Evolutionary conservation across 2,329 filamentous ascomycete species (phyloP), one percentile per base, ranked within the genome.

Genomic region (Colletotrichum navitas): DNA sequence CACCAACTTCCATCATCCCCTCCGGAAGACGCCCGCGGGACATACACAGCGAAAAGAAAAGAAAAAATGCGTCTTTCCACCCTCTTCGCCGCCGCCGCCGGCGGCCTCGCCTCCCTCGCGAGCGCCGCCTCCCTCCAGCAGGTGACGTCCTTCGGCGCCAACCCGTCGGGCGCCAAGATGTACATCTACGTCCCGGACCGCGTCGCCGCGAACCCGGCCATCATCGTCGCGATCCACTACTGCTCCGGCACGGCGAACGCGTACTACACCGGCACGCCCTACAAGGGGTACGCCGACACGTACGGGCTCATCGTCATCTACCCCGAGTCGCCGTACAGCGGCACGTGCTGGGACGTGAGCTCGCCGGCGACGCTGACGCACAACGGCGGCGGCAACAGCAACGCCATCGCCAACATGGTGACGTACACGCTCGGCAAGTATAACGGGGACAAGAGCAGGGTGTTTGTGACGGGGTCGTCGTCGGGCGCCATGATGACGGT

Each of bases 331-430:
- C 86, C 86, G 0, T 85, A 87, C 74, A 78, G 78, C n/a, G 87
- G 81, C 16, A 80, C 79, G 32, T 91, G 88, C 81, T 91, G 88
- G 87, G 89, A 91, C 72, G 88, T 90, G 2, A 85, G 84, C 18
- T 86, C 84, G 26, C 80, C 79, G 36, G 76, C 76, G 39, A 83
- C 87, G 0, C 82, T 91, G 2, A 86, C 83, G 3, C 88, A 89
- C 74, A 82, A 87, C 66, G 88, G 87, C 10, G 88, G 88, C 29
- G 87, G 87, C 3, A 86, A 91, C 77, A 87, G 83, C 60, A 85
- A 86, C 52, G 83, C 83, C 0, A 88, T 91, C 68, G 86, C 85
- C 32, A 89, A 87, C 76, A 90, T 91, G 88, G 87, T 90, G 58
- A 81, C 79, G 49, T 90, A 88, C 74, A 82, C 86, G 4, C 77